A percentile compares a stretch with the other conserved stretches of the same genome.
These are phyloP conservation scores for Thielaviopsis populi DNA, from an alignment of 2,329 filamentous ascomycete species.

Conservation along the genomic window DNA sequence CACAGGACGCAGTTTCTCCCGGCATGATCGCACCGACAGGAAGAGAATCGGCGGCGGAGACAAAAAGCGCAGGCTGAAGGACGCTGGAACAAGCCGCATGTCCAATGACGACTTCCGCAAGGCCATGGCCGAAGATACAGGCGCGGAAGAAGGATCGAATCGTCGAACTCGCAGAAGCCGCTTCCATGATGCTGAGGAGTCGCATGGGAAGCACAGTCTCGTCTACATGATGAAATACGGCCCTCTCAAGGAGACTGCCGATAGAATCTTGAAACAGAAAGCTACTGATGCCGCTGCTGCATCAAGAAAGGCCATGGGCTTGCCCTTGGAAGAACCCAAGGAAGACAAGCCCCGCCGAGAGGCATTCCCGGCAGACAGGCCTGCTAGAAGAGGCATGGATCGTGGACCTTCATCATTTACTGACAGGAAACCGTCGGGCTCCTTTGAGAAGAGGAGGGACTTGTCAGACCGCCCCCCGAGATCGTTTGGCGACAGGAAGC, in stretches of 20 bases:
- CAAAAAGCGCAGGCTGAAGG: neutral
- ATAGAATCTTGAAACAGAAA: constrained; percentile 12
- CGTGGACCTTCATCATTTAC: neutral
- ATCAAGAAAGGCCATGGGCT: neutral
- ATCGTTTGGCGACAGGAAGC: neutral
- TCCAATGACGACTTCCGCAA: constrained; percentile 18
- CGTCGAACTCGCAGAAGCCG: constrained; percentile 34
- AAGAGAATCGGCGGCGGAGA: neutral
- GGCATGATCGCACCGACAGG: constrained; percentile 3
- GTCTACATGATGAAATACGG: constrained; percentile 40
- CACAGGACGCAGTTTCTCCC: neutral
- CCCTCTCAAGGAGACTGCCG: constrained; percentile 23
- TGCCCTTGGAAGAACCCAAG: neutral
- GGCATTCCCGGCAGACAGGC: neutral
- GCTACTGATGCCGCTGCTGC: constrained; percentile 14
- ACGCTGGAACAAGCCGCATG: neutral
- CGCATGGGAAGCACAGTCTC: constrained; percentile 40
- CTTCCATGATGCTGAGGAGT: constrained; percentile 35
- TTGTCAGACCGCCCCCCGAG: neutral
- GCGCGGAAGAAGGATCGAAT: constrained; percentile 21
- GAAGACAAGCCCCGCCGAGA: neutral
- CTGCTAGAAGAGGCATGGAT: neutral
- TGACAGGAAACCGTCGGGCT: neutral
- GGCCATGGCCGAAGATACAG: constrained; percentile 22
- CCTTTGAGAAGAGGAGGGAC: neutral